These are phyloP conservation scores for Cicer yamashitae DNA, from an alignment of 306 rosid species.

Conservation along the genomic window DNA sequence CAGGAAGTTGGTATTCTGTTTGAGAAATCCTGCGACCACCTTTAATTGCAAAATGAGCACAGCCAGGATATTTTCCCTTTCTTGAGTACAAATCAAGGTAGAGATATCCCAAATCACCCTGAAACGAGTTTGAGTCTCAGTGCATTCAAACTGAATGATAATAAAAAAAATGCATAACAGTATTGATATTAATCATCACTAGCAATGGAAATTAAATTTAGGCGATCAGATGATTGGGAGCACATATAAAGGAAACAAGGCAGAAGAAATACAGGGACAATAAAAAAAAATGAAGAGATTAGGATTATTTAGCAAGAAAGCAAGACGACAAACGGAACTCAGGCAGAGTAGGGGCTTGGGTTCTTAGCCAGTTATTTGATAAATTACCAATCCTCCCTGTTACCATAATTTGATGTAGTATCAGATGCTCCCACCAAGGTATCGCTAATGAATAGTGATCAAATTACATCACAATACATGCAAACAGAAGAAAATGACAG, in stretches of 20 bases:
- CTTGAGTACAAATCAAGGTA: constrained; percentile 61
- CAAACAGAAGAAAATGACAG: constrained; percentile 9
- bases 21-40: constrained; percentile 62
- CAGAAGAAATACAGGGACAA: background rate
- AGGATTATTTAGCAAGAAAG: background rate
- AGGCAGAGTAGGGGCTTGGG: background rate
- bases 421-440: background rate
- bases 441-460: background rate
- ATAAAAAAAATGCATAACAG: background rate
- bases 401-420: constrained; percentile 17
- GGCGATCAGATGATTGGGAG: constrained; percentile 3
- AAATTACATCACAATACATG: background rate
- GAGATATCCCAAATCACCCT: constrained; percentile 63
- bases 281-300: background rate
- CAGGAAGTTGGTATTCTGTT: constrained; percentile 65
- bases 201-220: constrained; percentile 22
- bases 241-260: constrained; percentile 11
- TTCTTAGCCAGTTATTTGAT: background rate
- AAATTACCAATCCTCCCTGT: constrained; percentile 11
- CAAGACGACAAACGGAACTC: constrained; percentile 17
- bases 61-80: constrained; percentile 61
- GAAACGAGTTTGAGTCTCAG: constrained; percentile 39
- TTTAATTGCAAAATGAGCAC: constrained; percentile 66
- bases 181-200: constrained; percentile 25
- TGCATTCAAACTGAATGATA: constrained; percentile 23